These are phyloP conservation scores for Eragrostis curvula DNA, from an alignment of 176 grass and related monocot genomes.

Conservation along the genomic window DNA sequence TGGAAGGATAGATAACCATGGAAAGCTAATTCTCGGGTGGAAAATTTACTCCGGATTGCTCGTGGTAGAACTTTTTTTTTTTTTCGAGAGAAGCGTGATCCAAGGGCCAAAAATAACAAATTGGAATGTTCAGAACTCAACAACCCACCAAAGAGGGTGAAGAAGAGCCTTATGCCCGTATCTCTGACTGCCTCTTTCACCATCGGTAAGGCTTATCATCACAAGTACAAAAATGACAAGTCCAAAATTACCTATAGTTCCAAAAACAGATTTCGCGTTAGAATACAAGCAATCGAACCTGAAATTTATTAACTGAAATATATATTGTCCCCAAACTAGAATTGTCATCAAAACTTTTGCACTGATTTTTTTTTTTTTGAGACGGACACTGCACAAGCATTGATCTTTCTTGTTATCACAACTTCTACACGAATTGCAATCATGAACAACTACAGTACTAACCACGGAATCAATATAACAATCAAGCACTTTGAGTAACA, in stretches of 20 bases:
- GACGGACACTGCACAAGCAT: no score
- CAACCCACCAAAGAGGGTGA: not conserved
- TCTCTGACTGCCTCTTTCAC: not conserved
- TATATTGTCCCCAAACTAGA: not conserved
- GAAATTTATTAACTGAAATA: not conserved
- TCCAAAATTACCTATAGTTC: not conserved
- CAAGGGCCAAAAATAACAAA: not conserved
- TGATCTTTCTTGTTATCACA: no score
- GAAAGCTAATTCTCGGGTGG: not conserved
- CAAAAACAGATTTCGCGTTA: not conserved
- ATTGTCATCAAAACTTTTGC: no score
- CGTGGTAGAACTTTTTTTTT: not conserved
- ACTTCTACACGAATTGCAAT: no score
- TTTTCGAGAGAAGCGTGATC: not conserved
- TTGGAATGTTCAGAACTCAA: not conserved
- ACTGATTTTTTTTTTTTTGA: no score
- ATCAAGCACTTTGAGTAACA: no score
- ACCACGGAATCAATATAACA: no score
- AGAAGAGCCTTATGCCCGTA: not conserved
- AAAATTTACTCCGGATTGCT: not conserved
- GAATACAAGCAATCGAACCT: not conserved
- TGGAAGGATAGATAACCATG: not conserved
- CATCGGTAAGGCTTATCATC: not conserved
- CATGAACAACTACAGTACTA: no score
- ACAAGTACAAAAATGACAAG: not conserved